A percentile compares a stretch with the other conserved stretches of the same genome.
Evolutionary conservation across 192 early-diverging fungal species (phyloP).

Genomic region (Hyaloraphidium curvatum): DNA sequence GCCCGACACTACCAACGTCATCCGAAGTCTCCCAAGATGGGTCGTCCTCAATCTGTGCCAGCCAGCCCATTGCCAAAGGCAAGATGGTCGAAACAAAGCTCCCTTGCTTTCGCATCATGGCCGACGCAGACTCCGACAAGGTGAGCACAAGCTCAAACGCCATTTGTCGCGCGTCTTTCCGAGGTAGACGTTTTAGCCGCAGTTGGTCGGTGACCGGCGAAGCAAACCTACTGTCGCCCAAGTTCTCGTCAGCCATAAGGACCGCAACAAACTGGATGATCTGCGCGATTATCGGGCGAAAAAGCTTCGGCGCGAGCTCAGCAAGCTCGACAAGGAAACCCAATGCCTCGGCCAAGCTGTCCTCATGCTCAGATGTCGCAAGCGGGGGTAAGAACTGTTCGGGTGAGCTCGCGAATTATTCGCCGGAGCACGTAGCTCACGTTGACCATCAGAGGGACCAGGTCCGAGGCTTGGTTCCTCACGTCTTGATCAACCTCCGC

Average conservation of each 20-base stretch:
- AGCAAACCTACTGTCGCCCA: too few species aligned
- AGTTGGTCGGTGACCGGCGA: too few species aligned
- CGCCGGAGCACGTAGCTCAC: neutral
- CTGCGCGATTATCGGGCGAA: constrained; percentile 55
- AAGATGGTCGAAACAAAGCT: constrained; percentile 59
- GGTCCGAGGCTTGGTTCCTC: constrained; percentile 31
- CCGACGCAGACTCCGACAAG: constrained; percentile 69
- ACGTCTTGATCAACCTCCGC: constrained; percentile 10
- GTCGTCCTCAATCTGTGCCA: constrained; percentile 78
- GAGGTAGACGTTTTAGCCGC: too few species aligned
- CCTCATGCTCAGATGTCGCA: constrained; percentile 19
- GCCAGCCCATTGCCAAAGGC: constrained; percentile 85
- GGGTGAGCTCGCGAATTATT: too few species aligned
- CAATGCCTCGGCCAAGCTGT: constrained; percentile 46
- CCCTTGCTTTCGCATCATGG: constrained; percentile 74
- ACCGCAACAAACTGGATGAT: constrained; percentile 53
- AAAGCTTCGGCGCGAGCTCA: constrained; percentile 58
- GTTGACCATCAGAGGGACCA: constrained; percentile 16
- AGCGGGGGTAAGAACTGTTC: too few species aligned
- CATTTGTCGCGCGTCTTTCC: constrained; percentile 70
- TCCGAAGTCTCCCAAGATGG: constrained; percentile 78
- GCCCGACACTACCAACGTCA: constrained; percentile 25
- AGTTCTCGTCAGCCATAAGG: constrained; percentile 57
- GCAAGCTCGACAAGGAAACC: constrained; percentile 72
- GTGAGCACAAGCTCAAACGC: constrained; percentile 84